Conservation (phyloP, 2,329 filamentous ascomycete species). For the Nigrospora osmanthi region DNA sequence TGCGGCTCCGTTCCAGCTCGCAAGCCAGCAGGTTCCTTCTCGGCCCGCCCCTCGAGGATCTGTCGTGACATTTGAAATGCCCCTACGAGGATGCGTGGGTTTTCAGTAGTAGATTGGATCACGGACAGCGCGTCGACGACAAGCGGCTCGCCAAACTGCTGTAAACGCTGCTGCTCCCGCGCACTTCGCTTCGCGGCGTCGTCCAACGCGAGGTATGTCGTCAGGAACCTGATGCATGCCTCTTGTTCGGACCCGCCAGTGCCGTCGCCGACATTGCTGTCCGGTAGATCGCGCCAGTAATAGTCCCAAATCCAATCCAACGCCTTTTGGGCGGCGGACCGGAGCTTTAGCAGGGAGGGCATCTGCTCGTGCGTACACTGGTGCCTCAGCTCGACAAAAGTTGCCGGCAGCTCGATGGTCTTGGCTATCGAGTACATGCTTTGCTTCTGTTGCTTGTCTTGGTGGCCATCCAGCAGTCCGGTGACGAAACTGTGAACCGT, state of each 20-base stretch:
- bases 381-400: conserved; percentile 84
- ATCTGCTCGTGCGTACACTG: conserved; percentile 86
- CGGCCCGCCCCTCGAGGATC: conserved; percentile 21
- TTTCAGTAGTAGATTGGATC: conserved; percentile 29
- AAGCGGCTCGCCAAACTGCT: conserved; percentile 25
- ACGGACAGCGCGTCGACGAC: conserved; percentile 29
- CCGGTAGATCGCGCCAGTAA: conserved; percentile 61
- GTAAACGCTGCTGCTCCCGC: conserved; percentile 20
- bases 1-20: too few species aligned
- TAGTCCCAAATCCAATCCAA: conserved; percentile 83
- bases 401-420: conserved; percentile 60
- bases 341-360: conserved; percentile 66
- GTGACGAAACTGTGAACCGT: conserved; percentile 60
- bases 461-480: conserved; percentile 67
- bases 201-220: conserved; percentile 25
- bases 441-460: conserved; percentile 58
- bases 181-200: conserved; percentile 6
- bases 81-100: conserved; percentile 34
- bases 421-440: conserved; percentile 68
- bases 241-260: conserved; percentile 1
- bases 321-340: conserved; percentile 60
- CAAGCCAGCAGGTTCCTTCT: too few species aligned
- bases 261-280: conserved; percentile 1
- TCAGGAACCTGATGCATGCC: conserved; percentile 24
- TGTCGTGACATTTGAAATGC: conserved; percentile 35